Conservation (phyloP, 306 rosid genomes). For the Vigna trinervia region DNA sequence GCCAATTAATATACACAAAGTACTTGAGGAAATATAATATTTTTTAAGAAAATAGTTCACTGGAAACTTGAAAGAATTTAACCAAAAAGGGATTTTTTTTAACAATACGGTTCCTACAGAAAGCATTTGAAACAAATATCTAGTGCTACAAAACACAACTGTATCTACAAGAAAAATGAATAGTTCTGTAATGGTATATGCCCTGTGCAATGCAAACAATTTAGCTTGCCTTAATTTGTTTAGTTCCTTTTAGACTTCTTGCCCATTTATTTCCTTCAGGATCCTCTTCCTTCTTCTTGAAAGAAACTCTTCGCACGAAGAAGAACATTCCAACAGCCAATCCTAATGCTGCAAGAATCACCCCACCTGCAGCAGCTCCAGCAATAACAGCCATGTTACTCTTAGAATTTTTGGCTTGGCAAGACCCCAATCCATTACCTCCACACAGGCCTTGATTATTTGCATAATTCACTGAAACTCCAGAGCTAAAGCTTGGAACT, state of each 20-base stretch:
- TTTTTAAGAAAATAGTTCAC: slow-evolving; percentile 15
- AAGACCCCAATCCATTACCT: neutral
- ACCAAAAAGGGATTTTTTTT: neutral
- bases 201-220: neutral
- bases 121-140: neutral
- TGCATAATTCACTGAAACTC: slow-evolving; percentile 29
- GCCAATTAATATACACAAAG: neutral
- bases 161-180: slow-evolving; percentile 32
- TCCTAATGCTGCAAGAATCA: slow-evolving; percentile 58
- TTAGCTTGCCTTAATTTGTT: slow-evolving; percentile 76
- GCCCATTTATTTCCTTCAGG: slow-evolving; percentile 99
- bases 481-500: slow-evolving; percentile 44
- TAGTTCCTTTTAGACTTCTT: slow-evolving; percentile 76
- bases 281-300: slow-evolving; percentile 77
- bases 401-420: slow-evolving; percentile 42
- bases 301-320: slow-evolving; percentile 64
- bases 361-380: slow-evolving; percentile 80
- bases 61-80: slow-evolving; percentile 9
- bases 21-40: slow-evolving; percentile 1
- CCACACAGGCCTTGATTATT: slow-evolving; percentile 82
- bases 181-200: slow-evolving; percentile 19
- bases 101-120: slow-evolving; percentile 1
- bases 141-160: slow-evolving; percentile 24
- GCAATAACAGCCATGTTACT: slow-evolving; percentile 66
- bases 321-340: slow-evolving; percentile 63